phyloP scores from a whole-genome alignment of 139 green algal genomes.

The Closterium sp. region DNA sequence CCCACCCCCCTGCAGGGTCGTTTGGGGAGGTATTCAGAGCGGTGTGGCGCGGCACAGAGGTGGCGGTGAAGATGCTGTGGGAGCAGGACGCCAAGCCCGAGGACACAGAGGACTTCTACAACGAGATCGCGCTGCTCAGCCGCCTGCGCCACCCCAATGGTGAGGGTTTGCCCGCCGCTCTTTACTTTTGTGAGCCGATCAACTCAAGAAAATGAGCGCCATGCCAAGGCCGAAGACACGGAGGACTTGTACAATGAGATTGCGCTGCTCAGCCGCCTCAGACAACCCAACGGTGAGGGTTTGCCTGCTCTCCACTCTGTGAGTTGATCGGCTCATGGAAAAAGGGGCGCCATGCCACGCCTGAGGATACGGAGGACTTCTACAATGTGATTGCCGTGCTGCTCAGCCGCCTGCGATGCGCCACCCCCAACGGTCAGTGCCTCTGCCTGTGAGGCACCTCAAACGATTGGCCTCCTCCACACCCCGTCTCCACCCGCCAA shows the following conservation, averaged over 20 bases:
- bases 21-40: slow-evolving; percentile 49
- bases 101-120: slow-evolving; percentile 42
- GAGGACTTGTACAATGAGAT: not conserved
- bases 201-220: not conserved
- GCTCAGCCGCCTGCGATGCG: no score
- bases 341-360: no score
- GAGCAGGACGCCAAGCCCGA: slow-evolving; percentile 30
- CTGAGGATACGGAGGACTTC: no score
- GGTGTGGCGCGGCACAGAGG: slow-evolving; percentile 47
- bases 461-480: no score
- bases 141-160: slow-evolving; percentile 32
- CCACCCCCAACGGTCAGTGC: no score
- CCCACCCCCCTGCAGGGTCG: slow-evolving; percentile 15
- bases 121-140: slow-evolving; percentile 42
- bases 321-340: no score
- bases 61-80: slow-evolving; percentile 52
- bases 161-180: not conserved
- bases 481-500: no score
- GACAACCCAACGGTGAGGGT: not conserved
- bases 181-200: not conserved
- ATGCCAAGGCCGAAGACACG: not conserved
- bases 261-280: not conserved
- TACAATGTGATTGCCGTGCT: no score
- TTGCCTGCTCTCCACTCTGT: no score
- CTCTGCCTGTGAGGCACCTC: no score